Base-by-base conservation (phyloP, 306 rosid genomes). In the Vigna trinervia region DNA sequence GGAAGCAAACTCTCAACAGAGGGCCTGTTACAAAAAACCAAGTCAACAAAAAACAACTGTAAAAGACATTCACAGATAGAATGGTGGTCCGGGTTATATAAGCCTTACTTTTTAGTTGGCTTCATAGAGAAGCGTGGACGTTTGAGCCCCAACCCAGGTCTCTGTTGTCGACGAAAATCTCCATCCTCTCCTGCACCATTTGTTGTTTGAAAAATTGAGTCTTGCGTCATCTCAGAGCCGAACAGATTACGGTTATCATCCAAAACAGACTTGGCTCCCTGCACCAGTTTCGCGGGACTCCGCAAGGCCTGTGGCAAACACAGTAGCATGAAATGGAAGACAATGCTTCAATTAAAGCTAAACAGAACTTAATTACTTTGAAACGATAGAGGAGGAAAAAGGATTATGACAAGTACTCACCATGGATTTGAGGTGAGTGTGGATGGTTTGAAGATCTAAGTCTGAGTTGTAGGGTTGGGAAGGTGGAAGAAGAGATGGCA, bases 111-210 rank as follows among this genome's bases (percentile, higher is more conserved):
- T 36, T 47, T 73, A 81, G 83, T 75, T 20, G 93, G 91, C 68
- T 81, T 91, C 28, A 89, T 41, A 58, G 90, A 86, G 78, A 95
- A 95, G 53, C 84, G 89, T 9, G 90, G 87, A 20, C 86, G 90
- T 79, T 92, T 88, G 69, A 78, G 93, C 81, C 86, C 94, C 73
- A 95, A 84, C 36, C 78, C 99, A 0, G 88, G 96, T 76, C 99
- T 87, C 74, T 87, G 85, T 59, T 84, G 85, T 71, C 83, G 97
- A 22, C 65, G 82, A 69, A 79, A 67, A n/a, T 89, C 92, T n/a
- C 65, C 76, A 73, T 19, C 83, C 74, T 75, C 84, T 43, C 15
- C 60, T 71, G 5, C 71, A 73, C 56, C 81, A 36, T 78, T 81
- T 38, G 68, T 54, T 52, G 48, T 75, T 57, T 78, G 17, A 69